Conservation (phyloP, 306 rosid species). For the Rosa rugosa region DNA sequence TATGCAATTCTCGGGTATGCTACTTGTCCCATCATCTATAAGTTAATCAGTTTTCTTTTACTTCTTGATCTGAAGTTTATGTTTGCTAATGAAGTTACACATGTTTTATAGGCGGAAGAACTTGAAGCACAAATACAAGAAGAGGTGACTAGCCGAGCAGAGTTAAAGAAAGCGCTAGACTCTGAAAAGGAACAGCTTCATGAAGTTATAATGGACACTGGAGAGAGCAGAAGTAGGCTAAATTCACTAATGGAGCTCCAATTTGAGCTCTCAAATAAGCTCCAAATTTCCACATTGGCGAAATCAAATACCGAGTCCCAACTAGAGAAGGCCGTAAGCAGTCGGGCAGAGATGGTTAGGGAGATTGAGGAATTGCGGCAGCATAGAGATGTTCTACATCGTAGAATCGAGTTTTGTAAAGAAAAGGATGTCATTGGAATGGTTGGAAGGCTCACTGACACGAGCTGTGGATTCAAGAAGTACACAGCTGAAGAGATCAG, state of each 20-base stretch:
- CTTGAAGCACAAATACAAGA: slow-evolving; percentile 52
- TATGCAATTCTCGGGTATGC: slow-evolving; percentile 68
- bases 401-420: slow-evolving; percentile 80
- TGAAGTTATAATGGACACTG: slow-evolving; percentile 46
- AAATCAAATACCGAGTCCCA: slow-evolving; percentile 46
- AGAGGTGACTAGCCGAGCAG: slow-evolving; percentile 46
- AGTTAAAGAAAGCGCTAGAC: slow-evolving; percentile 40
- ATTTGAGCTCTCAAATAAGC: slow-evolving; percentile 63
- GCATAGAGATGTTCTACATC: slow-evolving; percentile 64
- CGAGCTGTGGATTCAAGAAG: slow-evolving; percentile 42
- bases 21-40: neutral
- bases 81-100: neutral
- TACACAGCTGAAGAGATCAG: slow-evolving; percentile 62
- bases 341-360: slow-evolving; percentile 47
- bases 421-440: slow-evolving; percentile 78
- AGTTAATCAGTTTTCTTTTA: neutral
- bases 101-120: slow-evolving; percentile 49
- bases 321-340: slow-evolving; percentile 48
- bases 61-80: neutral
- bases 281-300: slow-evolving; percentile 42
- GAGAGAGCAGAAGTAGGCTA: slow-evolving; percentile 60
- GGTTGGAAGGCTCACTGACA: slow-evolving; percentile 46
- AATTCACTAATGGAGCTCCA: slow-evolving; percentile 55
- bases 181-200: slow-evolving; percentile 42
- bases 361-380: slow-evolving; percentile 68